These are phyloP conservation scores for Hydrangea macrophylla DNA, from an alignment of 148 eudicot species.

Conservation along the genomic window DNA sequence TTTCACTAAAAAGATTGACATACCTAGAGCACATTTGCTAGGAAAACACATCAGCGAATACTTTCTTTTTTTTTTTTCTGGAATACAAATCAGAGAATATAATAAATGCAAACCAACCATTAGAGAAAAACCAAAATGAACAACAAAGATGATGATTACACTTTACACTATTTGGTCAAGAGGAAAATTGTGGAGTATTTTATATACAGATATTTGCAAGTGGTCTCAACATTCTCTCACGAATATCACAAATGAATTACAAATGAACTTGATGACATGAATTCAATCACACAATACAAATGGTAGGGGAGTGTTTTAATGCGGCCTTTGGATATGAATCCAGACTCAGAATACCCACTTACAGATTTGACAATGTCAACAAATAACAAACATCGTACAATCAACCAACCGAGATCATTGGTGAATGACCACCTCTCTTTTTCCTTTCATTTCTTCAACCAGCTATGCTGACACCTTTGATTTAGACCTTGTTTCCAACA, in stretches of 20 bases:
- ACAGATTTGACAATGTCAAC: background rate
- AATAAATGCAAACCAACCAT: no score
- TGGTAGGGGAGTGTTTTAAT: background rate
- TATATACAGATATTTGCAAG: conserved; percentile 11
- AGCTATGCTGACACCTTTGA: no score
- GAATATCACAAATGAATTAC: background rate
- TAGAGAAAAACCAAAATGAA: background rate
- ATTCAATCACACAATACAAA: background rate
- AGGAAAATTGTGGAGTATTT: background rate
- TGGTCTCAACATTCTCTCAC: background rate
- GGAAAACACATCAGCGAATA: no score
- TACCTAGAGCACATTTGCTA: no score
- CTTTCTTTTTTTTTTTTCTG: no score
- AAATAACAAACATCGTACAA: background rate
- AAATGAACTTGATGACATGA: conserved; percentile 1
- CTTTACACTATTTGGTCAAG: background rate
- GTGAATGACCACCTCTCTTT: background rate
- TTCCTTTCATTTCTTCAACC: background rate
- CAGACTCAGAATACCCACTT: background rate
- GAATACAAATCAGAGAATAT: no score
- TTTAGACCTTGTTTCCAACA: background rate
- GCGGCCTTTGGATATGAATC: background rate
- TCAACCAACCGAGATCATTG: background rate
- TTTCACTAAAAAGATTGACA: no score
- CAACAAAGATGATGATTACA: background rate